Base-by-base conservation (phyloP, 2,329 filamentous ascomycete genomes). In the Colletotrichum incanum region DNA sequence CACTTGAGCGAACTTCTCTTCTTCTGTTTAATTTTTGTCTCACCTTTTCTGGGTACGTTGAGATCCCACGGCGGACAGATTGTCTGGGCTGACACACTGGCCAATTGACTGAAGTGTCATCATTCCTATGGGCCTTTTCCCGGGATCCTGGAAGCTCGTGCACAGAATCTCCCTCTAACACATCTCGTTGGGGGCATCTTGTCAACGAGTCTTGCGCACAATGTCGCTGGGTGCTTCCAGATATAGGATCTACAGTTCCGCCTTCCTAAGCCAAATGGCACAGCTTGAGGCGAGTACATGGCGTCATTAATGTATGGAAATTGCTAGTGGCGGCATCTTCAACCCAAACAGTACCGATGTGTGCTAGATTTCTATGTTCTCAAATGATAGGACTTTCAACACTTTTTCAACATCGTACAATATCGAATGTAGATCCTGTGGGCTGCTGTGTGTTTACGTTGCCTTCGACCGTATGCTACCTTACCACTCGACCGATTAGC, bases 101-200 rank as follows among this genome's bases (percentile, higher is more conserved):
- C 3, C 6, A 31, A 31, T 31, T 31, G 3, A 3, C 6, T 31
- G 28, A 31, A 60, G 89, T 81, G 90, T 94, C 47, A 85, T 93
- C 65, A 89, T 89, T 1, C 80, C 85, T 0, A 89, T 89, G 0
- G 77, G 77, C 0, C 84, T 0, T 86, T 94, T 2, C 91, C 92
- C 0, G 83, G 0, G 83, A 87, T 83, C n/a, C n/a, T 94, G 92
- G 92, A 89, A 88, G 65, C 92, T 92, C 82, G 91, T 92, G 89
- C 93, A 93, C 79, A 86, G 89, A 34, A 82, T 91, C 54, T 92
- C 89, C 0, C 92, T 0, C 89, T 93, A 74, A 93, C 91, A 0
- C 94, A 94, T 78, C 83, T 93, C 20, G 86, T 93, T 59, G 84
- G 86, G 34, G 91, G 89, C 8, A 86, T 94, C 78, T 82, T 93